Conservation (phyloP, 1,284 basidiomycete genomes). For the Takashimella koratensis region DNA sequence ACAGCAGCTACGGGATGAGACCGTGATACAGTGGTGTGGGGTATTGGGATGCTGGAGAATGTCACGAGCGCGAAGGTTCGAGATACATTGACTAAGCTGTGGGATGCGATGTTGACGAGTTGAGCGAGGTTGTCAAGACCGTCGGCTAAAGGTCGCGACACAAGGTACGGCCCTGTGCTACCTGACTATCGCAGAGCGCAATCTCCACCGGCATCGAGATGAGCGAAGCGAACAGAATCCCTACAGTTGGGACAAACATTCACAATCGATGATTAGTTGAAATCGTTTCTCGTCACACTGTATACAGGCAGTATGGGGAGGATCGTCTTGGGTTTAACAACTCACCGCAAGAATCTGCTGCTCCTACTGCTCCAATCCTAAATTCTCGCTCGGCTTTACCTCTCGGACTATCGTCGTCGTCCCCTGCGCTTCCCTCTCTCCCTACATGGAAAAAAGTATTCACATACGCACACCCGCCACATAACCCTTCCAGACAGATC, state of each 20-base stretch:
- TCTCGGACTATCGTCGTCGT: constrained; percentile 19
- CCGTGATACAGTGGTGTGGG: too few species aligned
- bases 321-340: too few species aligned
- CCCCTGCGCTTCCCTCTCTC: constrained; percentile 55
- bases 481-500: constrained; percentile 78
- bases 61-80: too few species aligned
- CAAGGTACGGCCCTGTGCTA: constrained; percentile 64
- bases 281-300: too few species aligned
- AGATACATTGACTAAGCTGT: too few species aligned
- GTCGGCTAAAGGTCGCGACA: constrained; percentile 61
- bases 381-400: constrained; percentile 65
- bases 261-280: too few species aligned
- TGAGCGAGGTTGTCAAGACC: too few species aligned
- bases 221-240: constrained; percentile 73
- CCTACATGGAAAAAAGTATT: constrained; percentile 84
- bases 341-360: constrained; percentile 45
- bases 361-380: constrained; percentile 79
- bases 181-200: constrained; percentile 68
- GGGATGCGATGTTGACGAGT: too few species aligned
- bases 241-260: constrained; percentile 40
- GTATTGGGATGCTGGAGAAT: too few species aligned
- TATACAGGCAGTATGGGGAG: too few species aligned
- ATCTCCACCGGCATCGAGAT: constrained; percentile 82
- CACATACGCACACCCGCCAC: constrained; percentile 88
- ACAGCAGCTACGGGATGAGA: too few species aligned